These are phyloP conservation scores for Kodamaea hsintzibuensis DNA, from an alignment of 805 yeast genomes.

Conservation along the genomic window DNA sequence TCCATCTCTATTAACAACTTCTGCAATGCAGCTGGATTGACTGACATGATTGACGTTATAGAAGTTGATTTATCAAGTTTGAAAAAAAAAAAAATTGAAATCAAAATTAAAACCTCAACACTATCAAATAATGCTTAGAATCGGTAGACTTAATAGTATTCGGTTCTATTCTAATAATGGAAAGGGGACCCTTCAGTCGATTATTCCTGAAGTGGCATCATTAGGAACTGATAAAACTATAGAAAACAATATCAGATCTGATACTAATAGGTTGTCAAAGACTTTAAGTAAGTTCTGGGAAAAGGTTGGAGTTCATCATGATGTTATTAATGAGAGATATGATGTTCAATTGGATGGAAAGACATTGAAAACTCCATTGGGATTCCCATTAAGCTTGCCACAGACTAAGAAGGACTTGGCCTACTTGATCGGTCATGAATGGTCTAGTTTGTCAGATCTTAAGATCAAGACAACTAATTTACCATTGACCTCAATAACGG, in stretches of 20 bases:
- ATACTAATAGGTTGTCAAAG: constrained; percentile 68
- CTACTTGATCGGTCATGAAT: constrained; percentile 77
- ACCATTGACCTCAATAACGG: constrained; percentile 84
- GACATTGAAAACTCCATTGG: constrained; percentile 82
- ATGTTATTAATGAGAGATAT: constrained; percentile 32
- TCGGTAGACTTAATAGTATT: background rate
- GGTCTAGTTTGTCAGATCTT: constrained; percentile 71
- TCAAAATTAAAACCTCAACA: background rate
- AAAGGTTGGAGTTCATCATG: constrained; percentile 50
- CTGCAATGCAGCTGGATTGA: constrained; percentile 49
- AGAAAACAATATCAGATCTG: constrained; percentile 56
- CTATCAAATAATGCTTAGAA: constrained; percentile 4
- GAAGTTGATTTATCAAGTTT: background rate
- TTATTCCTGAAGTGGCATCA: constrained; percentile 14
- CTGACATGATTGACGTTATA: constrained; percentile 13
- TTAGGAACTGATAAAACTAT: constrained; percentile 34
- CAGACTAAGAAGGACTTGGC: constrained; percentile 61
- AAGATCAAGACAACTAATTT: constrained; percentile 72
- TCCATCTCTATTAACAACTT: constrained; percentile 67
- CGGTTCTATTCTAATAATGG: constrained; percentile 5
- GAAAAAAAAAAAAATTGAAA: too few species aligned
- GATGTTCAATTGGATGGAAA: constrained; percentile 70
- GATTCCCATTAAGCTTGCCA: constrained; percentile 69
- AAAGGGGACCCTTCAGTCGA: constrained; percentile 14
- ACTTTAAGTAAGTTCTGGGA: constrained; percentile 82